These are phyloP conservation scores for Scheffersomyces coipomensis DNA, from an alignment of 805 yeast genomes.

Conservation along the genomic window DNA sequence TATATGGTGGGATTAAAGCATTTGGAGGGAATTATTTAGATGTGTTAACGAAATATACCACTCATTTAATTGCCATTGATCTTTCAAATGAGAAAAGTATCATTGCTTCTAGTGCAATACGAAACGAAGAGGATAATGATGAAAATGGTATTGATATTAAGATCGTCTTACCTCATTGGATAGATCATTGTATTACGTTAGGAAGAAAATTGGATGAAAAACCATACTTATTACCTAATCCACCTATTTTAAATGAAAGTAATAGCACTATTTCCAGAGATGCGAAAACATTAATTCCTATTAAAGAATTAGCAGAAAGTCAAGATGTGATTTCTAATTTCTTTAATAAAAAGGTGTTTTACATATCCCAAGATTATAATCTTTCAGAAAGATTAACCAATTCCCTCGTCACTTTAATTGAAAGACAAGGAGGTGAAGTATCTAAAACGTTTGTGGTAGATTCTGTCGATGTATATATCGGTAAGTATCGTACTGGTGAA, in stretches of 20 bases:
- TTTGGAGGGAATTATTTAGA: conserved; percentile 77
- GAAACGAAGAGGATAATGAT: conserved; percentile 11
- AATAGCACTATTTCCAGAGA: neutral
- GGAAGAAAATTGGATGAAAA: conserved; percentile 50
- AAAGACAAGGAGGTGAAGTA: conserved; percentile 54
- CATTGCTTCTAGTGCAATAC: conserved; percentile 44
- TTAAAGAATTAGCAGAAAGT: neutral
- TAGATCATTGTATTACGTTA: conserved; percentile 63
- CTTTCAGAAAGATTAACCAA: conserved; percentile 43
- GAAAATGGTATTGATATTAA: conserved; percentile 39
- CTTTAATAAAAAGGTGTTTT: conserved; percentile 47
- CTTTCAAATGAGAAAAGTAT: conserved; percentile 56
- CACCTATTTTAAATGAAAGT: conserved; percentile 4
- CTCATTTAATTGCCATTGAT: conserved; percentile 70
- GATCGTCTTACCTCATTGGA: conserved; percentile 78
- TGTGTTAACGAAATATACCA: conserved; percentile 63
- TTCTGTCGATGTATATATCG: conserved; percentile 48
- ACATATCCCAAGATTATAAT: conserved; percentile 53
- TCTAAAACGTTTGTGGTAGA: conserved; percentile 16
- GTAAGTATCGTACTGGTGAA: conserved; percentile 59
- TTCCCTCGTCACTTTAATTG: conserved; percentile 45
- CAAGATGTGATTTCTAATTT: conserved; percentile 14
- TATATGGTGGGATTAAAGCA: conserved; percentile 64
- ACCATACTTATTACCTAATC: conserved; percentile 48
- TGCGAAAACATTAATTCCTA: neutral